Evolutionary conservation across 768 basidiomycete species (phyloP).

Genomic region (Epithele typhae): DNA sequence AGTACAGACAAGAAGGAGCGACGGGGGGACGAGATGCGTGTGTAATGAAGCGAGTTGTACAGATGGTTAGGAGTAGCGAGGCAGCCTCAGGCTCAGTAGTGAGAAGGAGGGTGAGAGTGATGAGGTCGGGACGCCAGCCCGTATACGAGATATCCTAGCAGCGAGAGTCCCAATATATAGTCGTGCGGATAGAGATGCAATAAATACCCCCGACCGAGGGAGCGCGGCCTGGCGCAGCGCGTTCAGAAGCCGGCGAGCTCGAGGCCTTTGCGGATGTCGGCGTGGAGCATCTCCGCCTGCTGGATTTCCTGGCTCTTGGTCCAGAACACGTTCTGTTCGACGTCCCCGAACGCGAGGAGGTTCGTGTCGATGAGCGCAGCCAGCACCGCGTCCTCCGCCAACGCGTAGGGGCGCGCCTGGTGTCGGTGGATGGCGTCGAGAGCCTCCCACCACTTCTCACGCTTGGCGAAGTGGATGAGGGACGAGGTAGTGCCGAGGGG

Average conservation of each 20-base stretch:
- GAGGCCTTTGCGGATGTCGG: conserved; percentile 63
- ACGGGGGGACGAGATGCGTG: too few relatives aligned
- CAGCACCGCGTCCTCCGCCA: conserved; percentile 42
- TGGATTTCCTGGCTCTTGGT: conserved; percentile 55
- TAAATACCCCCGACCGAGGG: conserved; percentile 4
- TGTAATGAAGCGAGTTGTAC: too few relatives aligned
- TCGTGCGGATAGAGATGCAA: not conserved
- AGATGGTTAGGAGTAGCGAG: too few relatives aligned
- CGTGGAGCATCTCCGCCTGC: conserved; percentile 52
- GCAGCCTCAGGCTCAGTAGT: too few relatives aligned
- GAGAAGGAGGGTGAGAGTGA: conserved; percentile 1
- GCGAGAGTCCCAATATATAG: too few relatives aligned
- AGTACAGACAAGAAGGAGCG: too few relatives aligned
- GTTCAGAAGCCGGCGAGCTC: conserved; percentile 62
- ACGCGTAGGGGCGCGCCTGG: conserved; percentile 48
- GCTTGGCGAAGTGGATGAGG: conserved; percentile 48
- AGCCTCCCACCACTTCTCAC: conserved; percentile 53
- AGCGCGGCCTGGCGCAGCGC: too few relatives aligned
- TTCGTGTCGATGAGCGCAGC: conserved; percentile 44
- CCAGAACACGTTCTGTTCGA: conserved; percentile 54
- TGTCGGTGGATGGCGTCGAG: conserved; percentile 52
- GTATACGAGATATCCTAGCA: too few relatives aligned
- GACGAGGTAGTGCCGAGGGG: conserved; percentile 15
- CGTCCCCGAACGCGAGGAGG: conserved; percentile 34
- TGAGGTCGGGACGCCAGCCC: conserved; percentile 2